Conservation (phyloP, 108 stramenopile genomes). For the Parietichytrium sp. region DNA sequence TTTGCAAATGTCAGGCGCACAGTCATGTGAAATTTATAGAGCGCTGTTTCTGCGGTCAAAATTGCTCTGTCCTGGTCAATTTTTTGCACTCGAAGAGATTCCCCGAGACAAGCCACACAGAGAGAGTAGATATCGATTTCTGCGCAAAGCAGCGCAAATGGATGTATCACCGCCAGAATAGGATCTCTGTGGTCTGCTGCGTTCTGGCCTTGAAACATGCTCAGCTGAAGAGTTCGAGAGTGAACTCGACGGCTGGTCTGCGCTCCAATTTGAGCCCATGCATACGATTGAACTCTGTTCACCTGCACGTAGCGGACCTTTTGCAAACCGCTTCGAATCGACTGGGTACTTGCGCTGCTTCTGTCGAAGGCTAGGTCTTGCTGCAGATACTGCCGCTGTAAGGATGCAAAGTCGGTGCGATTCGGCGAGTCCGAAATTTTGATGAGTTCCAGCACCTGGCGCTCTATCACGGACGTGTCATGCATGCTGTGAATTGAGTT, state of each 20-base stretch:
- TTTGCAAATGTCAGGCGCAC: background rate
- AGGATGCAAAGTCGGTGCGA: too few species aligned
- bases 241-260: background rate
- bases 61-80: background rate
- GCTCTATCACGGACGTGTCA: too few species aligned
- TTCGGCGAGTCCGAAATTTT: too few species aligned
- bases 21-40: background rate
- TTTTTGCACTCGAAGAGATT: background rate
- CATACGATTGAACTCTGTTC: background rate
- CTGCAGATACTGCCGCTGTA: too few species aligned
- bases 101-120: background rate
- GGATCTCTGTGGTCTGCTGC: background rate
- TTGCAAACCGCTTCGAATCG: too few species aligned
- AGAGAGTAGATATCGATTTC: background rate
- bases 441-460: too few species aligned
- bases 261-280: constrained; percentile 1
- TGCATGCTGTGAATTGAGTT: too few species aligned
- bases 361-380: too few species aligned
- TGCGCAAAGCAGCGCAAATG: background rate
- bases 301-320: background rate
- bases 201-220: background rate
- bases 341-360: too few species aligned
- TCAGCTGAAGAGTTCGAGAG: background rate
- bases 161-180: background rate
- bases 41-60: background rate